Evolutionary conservation across 257 asterid genomes (phyloP).

Genomic region (Vinca minor): DNA sequence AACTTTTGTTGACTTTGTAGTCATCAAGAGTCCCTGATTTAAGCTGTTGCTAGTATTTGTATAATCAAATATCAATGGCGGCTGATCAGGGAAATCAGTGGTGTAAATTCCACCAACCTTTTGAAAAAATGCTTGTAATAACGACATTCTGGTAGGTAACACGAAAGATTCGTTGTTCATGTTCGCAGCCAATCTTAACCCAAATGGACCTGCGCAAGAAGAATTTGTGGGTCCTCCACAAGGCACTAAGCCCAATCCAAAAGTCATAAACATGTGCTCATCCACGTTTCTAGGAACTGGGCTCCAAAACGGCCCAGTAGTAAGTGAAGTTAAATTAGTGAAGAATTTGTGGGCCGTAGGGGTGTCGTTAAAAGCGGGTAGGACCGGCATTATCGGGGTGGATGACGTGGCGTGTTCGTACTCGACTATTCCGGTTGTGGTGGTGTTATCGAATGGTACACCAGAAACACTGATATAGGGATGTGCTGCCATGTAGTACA

Average conservation of each 20-base stretch:
- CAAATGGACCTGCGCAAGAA: conserved; percentile 40
- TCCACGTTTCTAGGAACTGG: conserved; percentile 40
- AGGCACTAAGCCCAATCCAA: conserved; percentile 41
- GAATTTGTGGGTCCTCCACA: conserved; percentile 37
- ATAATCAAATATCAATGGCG: conserved; percentile 19
- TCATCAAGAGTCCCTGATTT: conserved; percentile 3
- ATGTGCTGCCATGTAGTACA: conserved; percentile 68
- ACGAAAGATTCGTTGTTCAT: conserved; percentile 72
- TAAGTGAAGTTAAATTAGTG: conserved; percentile 47
- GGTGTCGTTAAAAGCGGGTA: conserved; percentile 67
- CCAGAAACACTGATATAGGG: conserved; percentile 36
- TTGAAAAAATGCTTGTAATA: conserved; percentile 46
- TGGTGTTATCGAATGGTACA: conserved; percentile 28
- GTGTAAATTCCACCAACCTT: conserved; percentile 15
- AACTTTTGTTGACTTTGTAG: conserved; percentile 22
- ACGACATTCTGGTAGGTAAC: conserved; percentile 36
- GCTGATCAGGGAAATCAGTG: conserved; percentile 17
- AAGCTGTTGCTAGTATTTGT: background rate
- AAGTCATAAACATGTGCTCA: conserved; percentile 49
- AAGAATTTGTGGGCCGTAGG: conserved; percentile 56
- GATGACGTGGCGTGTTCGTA: conserved; percentile 27
- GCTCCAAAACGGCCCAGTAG: conserved; percentile 40
- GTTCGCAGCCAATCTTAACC: conserved; percentile 43
- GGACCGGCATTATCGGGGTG: conserved; percentile 44
- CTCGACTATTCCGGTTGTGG: conserved; percentile 48